These are phyloP conservation scores for Phyllosticta capitalensis DNA, from an alignment of 2,329 filamentous ascomycete species.

Conservation along the genomic window DNA sequence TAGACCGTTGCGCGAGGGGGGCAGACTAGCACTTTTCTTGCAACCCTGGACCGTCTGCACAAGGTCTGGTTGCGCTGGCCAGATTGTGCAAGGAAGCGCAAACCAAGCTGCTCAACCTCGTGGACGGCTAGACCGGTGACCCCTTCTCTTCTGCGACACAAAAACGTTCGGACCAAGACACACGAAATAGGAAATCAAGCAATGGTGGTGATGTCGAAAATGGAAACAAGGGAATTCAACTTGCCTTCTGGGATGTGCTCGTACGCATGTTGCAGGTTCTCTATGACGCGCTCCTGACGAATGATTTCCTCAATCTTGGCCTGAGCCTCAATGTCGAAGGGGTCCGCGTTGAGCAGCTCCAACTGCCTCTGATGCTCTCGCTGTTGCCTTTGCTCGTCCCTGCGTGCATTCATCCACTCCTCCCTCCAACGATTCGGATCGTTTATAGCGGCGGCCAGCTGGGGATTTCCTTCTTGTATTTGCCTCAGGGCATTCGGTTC, in stretches of 20 bases:
- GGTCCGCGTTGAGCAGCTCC: slow-evolving; percentile 78
- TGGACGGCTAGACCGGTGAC: background rate
- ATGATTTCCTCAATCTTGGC: slow-evolving; percentile 94
- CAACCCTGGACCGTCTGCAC: background rate
- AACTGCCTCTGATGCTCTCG: slow-evolving; percentile 76
- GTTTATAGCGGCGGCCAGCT: slow-evolving; percentile 66
- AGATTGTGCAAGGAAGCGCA: background rate
- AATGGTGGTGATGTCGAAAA: background rate
- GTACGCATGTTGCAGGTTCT: slow-evolving; percentile 93
- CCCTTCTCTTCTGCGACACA: slow-evolving; percentile 1
- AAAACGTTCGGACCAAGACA: slow-evolving; percentile 1
- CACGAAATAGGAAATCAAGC: background rate
- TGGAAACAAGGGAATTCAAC: slow-evolving; percentile 19
- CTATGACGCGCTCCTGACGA: slow-evolving; percentile 83
- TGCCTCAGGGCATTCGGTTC: slow-evolving; percentile 64
- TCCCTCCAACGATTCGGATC: slow-evolving; percentile 68
- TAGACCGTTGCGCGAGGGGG: slow-evolving; percentile 9
- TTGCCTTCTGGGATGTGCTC: slow-evolving; percentile 94
- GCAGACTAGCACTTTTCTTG: background rate
- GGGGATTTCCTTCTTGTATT: slow-evolving; percentile 62
- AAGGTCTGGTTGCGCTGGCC: background rate
- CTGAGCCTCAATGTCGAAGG: slow-evolving; percentile 89
- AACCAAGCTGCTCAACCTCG: background rate
- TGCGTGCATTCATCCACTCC: slow-evolving; percentile 57
- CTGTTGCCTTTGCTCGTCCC: slow-evolving; percentile 52